Base-by-base conservation (phyloP, 2,329 filamentous ascomycete genomes). In the Fusarium liriodendri region DNA sequence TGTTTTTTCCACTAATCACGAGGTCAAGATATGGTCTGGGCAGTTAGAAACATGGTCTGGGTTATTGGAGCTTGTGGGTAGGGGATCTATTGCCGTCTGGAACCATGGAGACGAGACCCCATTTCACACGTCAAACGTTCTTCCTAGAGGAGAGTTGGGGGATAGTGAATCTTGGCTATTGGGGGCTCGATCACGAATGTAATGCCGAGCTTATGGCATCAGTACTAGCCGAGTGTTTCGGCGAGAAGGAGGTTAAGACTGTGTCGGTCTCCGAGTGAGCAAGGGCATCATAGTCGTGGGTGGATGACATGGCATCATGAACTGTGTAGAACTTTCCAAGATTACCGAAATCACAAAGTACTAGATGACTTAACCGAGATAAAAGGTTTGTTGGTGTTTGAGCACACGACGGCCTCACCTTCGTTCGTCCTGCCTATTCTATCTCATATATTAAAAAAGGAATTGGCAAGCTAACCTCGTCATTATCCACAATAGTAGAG, bases 81-180 rank as follows among this genome's bases (percentile, higher is more conserved):
- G 6, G 20, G 16, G 22, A 58, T 38, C 54, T 38, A 58, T 58
- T 58, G 20, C 54, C 54, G 32, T 27, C 54, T 27, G 20, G 54
- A 38, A 35, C 54, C 54, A 35, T 2, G 10, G 11, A 58, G 33
- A 3, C 10, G 2, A 38, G 33, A 13, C 22, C 2, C 14, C 22
- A 11, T 7, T 13, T 18, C 22, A n/a, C 33, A 11, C 20, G 8
- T 7, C 54, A 27, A 57, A 37, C 5, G 14, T 25, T 35, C 11
- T 22, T 13, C 5, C n/a, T 22, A n/a, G 11, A 9, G 22, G 22
- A 6, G 0, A 9, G 5, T 58, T 58, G 22, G 55, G 35, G 35
- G 35, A 8, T 58, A 18, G 16, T 0, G 4, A 10, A 14, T 27
- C 33, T 58, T 58, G 22, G 14, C 55, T 40, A 8, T 29, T 58